Base-by-base conservation (phyloP, 2,329 filamentous ascomycete species). In the Septoria linicola region DNA sequence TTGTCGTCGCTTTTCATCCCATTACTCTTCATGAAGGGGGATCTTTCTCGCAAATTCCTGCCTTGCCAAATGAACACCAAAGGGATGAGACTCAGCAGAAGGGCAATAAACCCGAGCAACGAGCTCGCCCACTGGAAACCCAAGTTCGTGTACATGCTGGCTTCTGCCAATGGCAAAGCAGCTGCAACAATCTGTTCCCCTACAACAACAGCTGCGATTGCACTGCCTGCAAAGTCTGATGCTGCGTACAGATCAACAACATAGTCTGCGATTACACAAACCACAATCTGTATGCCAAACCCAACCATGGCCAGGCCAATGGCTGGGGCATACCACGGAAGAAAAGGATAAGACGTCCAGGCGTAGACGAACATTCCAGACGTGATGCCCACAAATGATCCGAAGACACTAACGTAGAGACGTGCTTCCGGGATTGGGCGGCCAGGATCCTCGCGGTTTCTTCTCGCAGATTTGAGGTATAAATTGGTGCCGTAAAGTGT, bases 311-410 rank as follows among this genome's bases (percentile, higher is more conserved):
- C 66, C 2, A 80, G 67, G 0, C 76, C 75, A 13, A 77, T 64
- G 0, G 73, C 69, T 0, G 77, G 76, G 4, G 71, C 67, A 4
- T 76, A 72, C 77, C 77, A 80, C 1, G 68, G 73, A 0, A 77
- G 34, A 2, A 41, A 46, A 0, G 73, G 58, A 36, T 70, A 76
- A 1, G 70, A 68, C 1, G 75, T 74, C 77, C 76, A 80, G 0
- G 68, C 77, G 53, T 79, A 80, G 25, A 72, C 68, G 54, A 80
- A 78, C 65, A 79, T 70, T 11, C 77, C 77, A 1, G 71, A 76
- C 0, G 69, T 65, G 30, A 78, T 70, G 2, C 74, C 74, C 21
- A 77, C 23, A 37, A 79, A 74, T 2, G 72, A 73, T 1, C 65
- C 73, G 1, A 70, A 65, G 8, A 76, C 68, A 42, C 64, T 68